Conservation (phyloP, 371 early-diverging fungal species). For the Sporodiniella umbellata region DNA sequence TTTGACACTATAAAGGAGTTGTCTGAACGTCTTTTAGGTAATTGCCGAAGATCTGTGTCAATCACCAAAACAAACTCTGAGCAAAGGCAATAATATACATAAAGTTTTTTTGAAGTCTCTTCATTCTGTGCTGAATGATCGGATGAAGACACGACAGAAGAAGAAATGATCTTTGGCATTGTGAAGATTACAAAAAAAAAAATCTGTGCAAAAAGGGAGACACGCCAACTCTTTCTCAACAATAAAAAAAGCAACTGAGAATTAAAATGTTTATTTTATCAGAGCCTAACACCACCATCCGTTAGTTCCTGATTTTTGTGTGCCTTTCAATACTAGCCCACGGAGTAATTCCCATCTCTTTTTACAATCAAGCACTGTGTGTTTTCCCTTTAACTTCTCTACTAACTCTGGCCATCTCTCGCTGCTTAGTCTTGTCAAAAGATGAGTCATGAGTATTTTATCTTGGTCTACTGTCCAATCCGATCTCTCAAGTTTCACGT, state of each 20-base stretch:
- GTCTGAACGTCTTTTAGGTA: slow-evolving; percentile 64
- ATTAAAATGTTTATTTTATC: too few species aligned
- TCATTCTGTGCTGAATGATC: slow-evolving; percentile 47
- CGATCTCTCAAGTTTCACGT: slow-evolving; percentile 9
- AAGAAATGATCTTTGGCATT: slow-evolving; percentile 69
- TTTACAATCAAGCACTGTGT: slow-evolving; percentile 13
- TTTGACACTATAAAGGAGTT: slow-evolving; percentile 63
- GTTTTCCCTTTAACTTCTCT: slow-evolving; percentile 16
- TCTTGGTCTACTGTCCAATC: slow-evolving; percentile 29
- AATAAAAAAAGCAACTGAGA: too few species aligned
- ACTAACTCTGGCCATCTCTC: slow-evolving; percentile 22
- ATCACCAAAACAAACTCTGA: slow-evolving; percentile 72
- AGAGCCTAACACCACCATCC: slow-evolving; percentile 18
- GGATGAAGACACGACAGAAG: slow-evolving; percentile 63
- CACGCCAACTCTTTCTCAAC: not conserved
- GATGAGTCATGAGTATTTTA: slow-evolving; percentile 23
- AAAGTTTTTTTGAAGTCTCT: slow-evolving; percentile 35
- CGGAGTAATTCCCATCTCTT: slow-evolving; percentile 21
- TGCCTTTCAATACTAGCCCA: slow-evolving; percentile 18
- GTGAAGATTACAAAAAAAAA: slow-evolving; percentile 2
- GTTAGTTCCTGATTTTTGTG: slow-evolving; percentile 15
- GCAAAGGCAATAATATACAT: slow-evolving; percentile 74
- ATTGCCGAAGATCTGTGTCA: slow-evolving; percentile 54
- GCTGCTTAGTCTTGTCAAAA: slow-evolving; percentile 18
- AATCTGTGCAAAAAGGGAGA: not conserved